These are phyloP conservation scores for Durio zibethinus DNA, from an alignment of 345 rosid species.

Conservation along the genomic window DNA sequence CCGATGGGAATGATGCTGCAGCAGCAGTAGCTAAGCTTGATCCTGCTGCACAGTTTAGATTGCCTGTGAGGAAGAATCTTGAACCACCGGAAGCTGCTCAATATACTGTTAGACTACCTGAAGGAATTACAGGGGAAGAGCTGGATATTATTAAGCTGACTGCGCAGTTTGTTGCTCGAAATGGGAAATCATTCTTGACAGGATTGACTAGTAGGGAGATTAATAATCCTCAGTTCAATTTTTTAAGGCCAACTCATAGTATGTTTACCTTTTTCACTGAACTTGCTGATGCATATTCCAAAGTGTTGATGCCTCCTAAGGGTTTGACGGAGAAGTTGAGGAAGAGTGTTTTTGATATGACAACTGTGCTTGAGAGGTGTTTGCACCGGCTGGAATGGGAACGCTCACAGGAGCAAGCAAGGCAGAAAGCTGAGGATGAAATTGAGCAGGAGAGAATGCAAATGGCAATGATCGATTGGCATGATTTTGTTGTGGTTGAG, in stretches of 20 bases:
- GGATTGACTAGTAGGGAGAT: constrained; percentile 72
- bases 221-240: constrained; percentile 74
- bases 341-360: constrained; percentile 58
- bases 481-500: constrained; percentile 86
- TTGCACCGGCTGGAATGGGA: constrained; percentile 90
- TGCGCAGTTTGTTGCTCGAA: constrained; percentile 81
- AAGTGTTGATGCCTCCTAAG: constrained; percentile 75
- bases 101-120: constrained; percentile 74
- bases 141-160: constrained; percentile 83
- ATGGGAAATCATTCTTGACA: constrained; percentile 67
- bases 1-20: constrained; percentile 31
- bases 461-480: constrained; percentile 96
- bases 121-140: constrained; percentile 77
- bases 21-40: constrained; percentile 43
- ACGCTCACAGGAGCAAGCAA: constrained; percentile 73
- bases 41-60: constrained; percentile 58
- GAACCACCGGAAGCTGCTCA: constrained; percentile 77
- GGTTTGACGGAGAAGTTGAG: constrained; percentile 62
- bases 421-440: constrained; percentile 85
- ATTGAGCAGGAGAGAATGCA: constrained; percentile 80
- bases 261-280: constrained; percentile 73
- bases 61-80: constrained; percentile 49
- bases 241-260: constrained; percentile 86
- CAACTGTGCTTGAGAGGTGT: constrained; percentile 74
- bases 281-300: constrained; percentile 77